Conservation (phyloP, 75 land plant genomes). For the Ceratopteris richardii region DNA sequence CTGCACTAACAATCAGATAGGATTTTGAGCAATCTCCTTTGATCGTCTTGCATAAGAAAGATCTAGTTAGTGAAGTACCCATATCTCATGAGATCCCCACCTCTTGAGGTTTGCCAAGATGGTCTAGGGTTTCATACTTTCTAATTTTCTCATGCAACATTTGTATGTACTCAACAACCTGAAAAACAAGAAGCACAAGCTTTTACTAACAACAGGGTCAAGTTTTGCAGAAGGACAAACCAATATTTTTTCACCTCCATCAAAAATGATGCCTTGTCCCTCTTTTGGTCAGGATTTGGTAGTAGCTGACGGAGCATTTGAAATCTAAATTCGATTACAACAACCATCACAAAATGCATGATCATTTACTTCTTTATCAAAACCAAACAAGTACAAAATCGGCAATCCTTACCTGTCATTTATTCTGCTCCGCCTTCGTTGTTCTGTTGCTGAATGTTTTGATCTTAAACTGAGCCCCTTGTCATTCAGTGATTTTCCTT, state of each 20-base stretch:
- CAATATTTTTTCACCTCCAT: too few species aligned
- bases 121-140: slow-evolving; percentile 67
- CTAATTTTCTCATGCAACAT: slow-evolving; percentile 72
- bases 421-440: slow-evolving; percentile 79
- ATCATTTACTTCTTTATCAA: background rate
- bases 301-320: slow-evolving; percentile 79
- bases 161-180: slow-evolving; percentile 92
- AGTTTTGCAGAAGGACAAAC: too few species aligned
- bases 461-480: slow-evolving; percentile 69
- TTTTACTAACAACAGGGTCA: too few species aligned
- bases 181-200: background rate
- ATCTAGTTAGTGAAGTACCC: too few species aligned
- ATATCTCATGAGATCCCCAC: slow-evolving; percentile 77
- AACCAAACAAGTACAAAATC: background rate
- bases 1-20: too few species aligned
- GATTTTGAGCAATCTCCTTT: too few species aligned
- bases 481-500: slow-evolving; percentile 37
- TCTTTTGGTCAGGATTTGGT: slow-evolving; percentile 91
- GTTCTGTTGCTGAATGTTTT: slow-evolving; percentile 91
- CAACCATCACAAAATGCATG: background rate
- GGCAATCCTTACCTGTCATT: slow-evolving; percentile 54
- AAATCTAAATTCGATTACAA: slow-evolving; percentile 37
- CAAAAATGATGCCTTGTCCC: slow-evolving; percentile 92
- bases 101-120: slow-evolving; percentile 47
- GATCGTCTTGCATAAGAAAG: too few species aligned